Conservation (phyloP, 257 asterid species). For the Mitragyna speciosa region DNA sequence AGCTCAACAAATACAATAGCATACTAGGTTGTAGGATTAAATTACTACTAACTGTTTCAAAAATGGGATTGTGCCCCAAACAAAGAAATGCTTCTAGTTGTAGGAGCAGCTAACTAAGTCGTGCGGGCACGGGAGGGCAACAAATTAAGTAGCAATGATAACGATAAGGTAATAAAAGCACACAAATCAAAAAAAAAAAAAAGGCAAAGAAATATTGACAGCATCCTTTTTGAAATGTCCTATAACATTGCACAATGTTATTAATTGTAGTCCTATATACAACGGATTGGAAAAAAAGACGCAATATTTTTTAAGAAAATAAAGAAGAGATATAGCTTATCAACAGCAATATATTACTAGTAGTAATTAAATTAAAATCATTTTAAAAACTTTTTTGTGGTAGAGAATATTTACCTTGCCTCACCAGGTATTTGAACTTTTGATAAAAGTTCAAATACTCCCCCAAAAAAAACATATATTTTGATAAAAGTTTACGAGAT, state of each 20-base stretch:
- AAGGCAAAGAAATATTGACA: not conserved
- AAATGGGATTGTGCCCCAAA: not conserved
- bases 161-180: not conserved
- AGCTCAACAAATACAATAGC: not conserved
- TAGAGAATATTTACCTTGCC: not conserved
- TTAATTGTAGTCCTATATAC: too few relatives aligned
- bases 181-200: conserved; percentile 5
- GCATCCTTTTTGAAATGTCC: too few relatives aligned
- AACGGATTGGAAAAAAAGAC: too few relatives aligned
- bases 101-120: not conserved
- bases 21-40: not conserved
- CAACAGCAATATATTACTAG: too few relatives aligned
- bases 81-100: not conserved
- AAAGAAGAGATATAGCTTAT: too few relatives aligned
- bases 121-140: not conserved
- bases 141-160: not conserved
- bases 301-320: too few relatives aligned
- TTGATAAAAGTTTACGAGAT: too few relatives aligned
- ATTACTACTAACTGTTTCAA: not conserved
- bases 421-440: not conserved
- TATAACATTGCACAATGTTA: too few relatives aligned
- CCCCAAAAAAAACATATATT: too few relatives aligned
- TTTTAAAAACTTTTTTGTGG: too few relatives aligned
- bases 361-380: too few relatives aligned
- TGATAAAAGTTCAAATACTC: too few relatives aligned